Base-by-base conservation (phyloP, 768 basidiomycete species). In the Sarcodon sp. region DNA sequence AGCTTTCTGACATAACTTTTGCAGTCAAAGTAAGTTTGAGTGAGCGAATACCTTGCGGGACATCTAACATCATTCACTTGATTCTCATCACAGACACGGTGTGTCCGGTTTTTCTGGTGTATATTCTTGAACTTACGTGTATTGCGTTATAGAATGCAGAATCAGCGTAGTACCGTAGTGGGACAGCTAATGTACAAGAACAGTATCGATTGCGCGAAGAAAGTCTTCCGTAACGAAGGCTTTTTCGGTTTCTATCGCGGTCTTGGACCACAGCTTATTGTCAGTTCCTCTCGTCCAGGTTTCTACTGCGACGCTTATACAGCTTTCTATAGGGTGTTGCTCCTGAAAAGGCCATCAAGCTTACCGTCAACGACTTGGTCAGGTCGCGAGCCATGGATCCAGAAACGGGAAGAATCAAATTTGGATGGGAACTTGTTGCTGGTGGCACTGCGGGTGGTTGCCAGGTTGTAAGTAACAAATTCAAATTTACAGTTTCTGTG, bases 151-250 rank as follows among this genome's bases (percentile, higher is more conserved):
- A 89, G 91, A 35, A 91, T 99, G 75, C 96, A 99, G 70, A 99
- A 99, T 61, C 96, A 99, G 63, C 81, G 96, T 11, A 90, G 83
- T 53, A 91, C 87, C 6, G 88, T 99, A 16, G 96, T 99, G 32
- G 96, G 96, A 35, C 94, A 99, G 66, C 69, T 98, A 58, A 66
- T 98, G 41, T 99, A 99, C 71, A 87, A 92, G 71, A 98, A 96
- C 70, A 93, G 90, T 56, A 59, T 87, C 35, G 96, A 99, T 60
- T 99, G 96, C 61, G 85, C 92, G 32, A 72, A 73, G 58, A 98
- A 94, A 62, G 93, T 99, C 21, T 81, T 97, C 63, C 77, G 80
- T 47, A 96, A 96, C 59, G 96, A 99, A 67, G 96, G 96, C 13
- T 75, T 90, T 57, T 33, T 77, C 0, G 96, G 96, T n/a, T 98